These are phyloP conservation scores for Rhodamnia argentea DNA, from an alignment of 345 rosid species.

Conservation along the genomic window DNA sequence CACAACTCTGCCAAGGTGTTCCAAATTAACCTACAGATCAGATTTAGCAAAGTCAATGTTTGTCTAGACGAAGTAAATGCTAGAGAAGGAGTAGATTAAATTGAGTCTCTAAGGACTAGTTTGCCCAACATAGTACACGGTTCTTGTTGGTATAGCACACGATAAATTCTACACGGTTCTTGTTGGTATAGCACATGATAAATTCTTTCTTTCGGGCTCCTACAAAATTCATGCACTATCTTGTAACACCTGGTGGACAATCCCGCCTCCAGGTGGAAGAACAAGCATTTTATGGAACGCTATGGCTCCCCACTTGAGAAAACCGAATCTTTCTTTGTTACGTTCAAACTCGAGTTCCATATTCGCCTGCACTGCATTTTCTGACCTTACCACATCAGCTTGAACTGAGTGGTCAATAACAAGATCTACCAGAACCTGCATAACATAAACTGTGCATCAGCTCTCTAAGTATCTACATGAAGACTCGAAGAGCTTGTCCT, in stretches of 20 bases:
- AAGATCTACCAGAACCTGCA: conserved; percentile 93
- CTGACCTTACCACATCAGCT: conserved; percentile 85
- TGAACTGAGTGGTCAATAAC: conserved; percentile 97
- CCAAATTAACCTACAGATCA: conserved; percentile 65
- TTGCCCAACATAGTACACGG: background rate
- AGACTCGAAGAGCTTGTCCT: background rate
- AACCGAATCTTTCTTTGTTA: conserved; percentile 83
- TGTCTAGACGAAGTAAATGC: background rate
- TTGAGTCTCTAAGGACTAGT: background rate
- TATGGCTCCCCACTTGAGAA: conserved; percentile 91
- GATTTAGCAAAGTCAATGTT: background rate
- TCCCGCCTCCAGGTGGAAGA: conserved; percentile 92
- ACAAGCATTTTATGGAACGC: conserved; percentile 89
- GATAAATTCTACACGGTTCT: background rate
- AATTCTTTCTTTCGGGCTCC: background rate
- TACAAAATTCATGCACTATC: background rate
- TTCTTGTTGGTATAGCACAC: background rate
- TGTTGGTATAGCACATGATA: background rate
- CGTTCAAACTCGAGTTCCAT: conserved; percentile 83
- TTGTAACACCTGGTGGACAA: conserved; percentile 72
- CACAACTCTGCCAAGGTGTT: conserved; percentile 87
- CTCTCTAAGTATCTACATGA: background rate
- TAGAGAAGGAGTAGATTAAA: background rate
- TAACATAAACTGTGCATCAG: background rate
- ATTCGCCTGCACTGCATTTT: conserved; percentile 84